phyloP scores from a whole-genome alignment of 768 basidiomycete genomes.

The Neoboletus subvelutipes region DNA sequence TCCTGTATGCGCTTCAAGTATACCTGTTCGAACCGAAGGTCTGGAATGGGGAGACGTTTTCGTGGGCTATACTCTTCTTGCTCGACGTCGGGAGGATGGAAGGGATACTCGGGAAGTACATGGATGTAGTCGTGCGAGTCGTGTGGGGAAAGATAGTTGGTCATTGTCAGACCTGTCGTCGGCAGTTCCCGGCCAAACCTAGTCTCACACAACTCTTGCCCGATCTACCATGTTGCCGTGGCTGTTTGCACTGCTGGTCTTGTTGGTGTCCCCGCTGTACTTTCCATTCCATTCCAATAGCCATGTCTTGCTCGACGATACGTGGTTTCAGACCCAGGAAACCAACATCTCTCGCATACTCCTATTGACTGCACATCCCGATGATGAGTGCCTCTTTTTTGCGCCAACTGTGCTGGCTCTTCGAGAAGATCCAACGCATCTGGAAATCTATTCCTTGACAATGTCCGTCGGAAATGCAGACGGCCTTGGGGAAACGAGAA shows the following conservation, averaged over 20 bases:
- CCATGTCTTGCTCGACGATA: slow-evolving; percentile 17
- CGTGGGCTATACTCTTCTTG: slow-evolving; percentile 22
- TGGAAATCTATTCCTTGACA: slow-evolving; percentile 61
- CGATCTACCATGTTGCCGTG: slow-evolving; percentile 14
- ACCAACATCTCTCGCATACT: slow-evolving; percentile 39
- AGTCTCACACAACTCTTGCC: background rate
- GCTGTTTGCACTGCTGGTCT: slow-evolving; percentile 14
- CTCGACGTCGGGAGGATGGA: slow-evolving; percentile 10
- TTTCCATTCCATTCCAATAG: slow-evolving; percentile 26
- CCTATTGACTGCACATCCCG: slow-evolving; percentile 88
- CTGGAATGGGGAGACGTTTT: slow-evolving; percentile 62
- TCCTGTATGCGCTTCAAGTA: slow-evolving; percentile 62
- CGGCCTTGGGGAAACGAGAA: slow-evolving; percentile 64
- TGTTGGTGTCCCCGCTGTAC: slow-evolving; percentile 25
- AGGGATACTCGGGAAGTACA: slow-evolving; percentile 20
- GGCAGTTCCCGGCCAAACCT: slow-evolving; percentile 20
- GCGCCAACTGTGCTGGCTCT: slow-evolving; percentile 75
- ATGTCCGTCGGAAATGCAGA: slow-evolving; percentile 79
- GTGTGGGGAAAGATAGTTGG: slow-evolving; percentile 5
- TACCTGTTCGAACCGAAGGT: slow-evolving; percentile 73
- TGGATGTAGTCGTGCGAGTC: slow-evolving; percentile 20
- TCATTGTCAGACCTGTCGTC: slow-evolving; percentile 23
- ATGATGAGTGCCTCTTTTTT: slow-evolving; percentile 95
- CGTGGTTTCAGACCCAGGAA: background rate
- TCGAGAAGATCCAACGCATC: slow-evolving; percentile 12